Percentiles rank a stretch among this genome's conserved stretches.
Evolutionary conservation across 768 basidiomycete genomes (phyloP).

Genomic region (Asterophora parasitica): DNA sequence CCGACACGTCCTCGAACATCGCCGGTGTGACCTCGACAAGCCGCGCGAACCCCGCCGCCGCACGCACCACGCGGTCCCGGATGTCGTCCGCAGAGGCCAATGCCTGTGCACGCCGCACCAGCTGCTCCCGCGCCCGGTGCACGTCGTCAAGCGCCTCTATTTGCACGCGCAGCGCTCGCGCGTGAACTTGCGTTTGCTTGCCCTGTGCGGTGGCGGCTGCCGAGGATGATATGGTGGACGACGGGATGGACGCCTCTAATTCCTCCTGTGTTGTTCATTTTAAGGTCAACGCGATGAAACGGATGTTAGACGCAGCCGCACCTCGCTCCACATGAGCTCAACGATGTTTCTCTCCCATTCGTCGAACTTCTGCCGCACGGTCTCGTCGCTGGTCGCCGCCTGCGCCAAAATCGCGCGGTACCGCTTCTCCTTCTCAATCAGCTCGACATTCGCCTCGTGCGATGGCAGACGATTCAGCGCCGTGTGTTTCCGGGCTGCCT

Average conservation of each 20-base stretch:
- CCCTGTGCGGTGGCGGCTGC: slow-evolving; percentile 32
- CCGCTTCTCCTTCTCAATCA: slow-evolving; percentile 64
- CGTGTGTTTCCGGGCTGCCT: slow-evolving; percentile 52
- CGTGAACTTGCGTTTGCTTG: slow-evolving; percentile 53
- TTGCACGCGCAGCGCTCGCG: slow-evolving; percentile 64
- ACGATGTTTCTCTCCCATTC: slow-evolving; percentile 77
- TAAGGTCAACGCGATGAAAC: no score
- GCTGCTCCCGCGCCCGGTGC: slow-evolving; percentile 50
- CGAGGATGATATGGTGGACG: slow-evolving; percentile 42
- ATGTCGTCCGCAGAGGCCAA: slow-evolving; percentile 72
- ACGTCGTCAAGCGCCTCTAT: slow-evolving; percentile 81
- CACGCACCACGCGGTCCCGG: slow-evolving; percentile 56
- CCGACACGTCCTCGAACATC: slow-evolving; percentile 83
- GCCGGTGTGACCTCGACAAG: slow-evolving; percentile 72
- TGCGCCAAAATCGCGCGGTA: slow-evolving; percentile 70
- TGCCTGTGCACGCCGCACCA: slow-evolving; percentile 61
- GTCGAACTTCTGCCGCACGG: slow-evolving; percentile 80
- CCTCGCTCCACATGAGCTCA: slow-evolving; percentile 62
- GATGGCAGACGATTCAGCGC: slow-evolving; percentile 58
- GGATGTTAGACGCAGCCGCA: slow-evolving; percentile 26
- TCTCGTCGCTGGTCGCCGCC: slow-evolving; percentile 71
- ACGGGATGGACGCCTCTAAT: slow-evolving; percentile 65
- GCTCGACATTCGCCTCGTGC: slow-evolving; percentile 70
- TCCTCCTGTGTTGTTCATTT: slow-evolving; percentile 39
- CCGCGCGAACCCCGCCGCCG: slow-evolving; percentile 60